phyloP scores from a whole-genome alignment of 2,329 filamentous ascomycete species.

The Colletotrichum eremochloae region DNA sequence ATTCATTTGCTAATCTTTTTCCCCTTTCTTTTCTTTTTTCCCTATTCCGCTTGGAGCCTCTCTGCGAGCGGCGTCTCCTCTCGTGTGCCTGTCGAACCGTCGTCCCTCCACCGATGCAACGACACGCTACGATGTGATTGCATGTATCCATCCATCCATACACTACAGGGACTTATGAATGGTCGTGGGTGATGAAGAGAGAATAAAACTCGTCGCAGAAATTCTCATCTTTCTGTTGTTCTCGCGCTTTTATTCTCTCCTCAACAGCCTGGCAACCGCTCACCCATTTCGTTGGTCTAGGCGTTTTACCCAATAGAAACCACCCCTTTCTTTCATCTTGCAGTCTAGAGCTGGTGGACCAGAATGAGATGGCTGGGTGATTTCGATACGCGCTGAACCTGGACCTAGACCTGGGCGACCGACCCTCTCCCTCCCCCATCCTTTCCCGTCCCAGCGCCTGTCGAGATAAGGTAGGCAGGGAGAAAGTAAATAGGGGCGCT shows the following conservation, averaged over 20 bases:
- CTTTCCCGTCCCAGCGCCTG: background rate
- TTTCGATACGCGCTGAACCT: slow-evolving; percentile 40
- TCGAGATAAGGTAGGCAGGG: slow-evolving; percentile 32
- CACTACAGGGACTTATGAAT: background rate
- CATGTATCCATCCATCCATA: background rate
- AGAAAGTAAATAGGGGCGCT: slow-evolving; percentile 20
- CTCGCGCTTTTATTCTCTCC: background rate
- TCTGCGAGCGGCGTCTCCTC: background rate
- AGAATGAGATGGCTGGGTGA: slow-evolving; percentile 37
- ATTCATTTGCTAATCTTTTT: slow-evolving; percentile 19
- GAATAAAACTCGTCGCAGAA: background rate
- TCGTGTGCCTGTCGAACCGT: background rate
- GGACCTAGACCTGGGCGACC: slow-evolving; percentile 17
- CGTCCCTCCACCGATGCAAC: slow-evolving; percentile 12
- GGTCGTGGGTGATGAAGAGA: background rate
- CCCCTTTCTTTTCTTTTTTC: background rate
- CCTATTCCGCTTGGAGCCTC: slow-evolving; percentile 8
- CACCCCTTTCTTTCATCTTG: background rate
- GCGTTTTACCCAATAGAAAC: slow-evolving; percentile 19
- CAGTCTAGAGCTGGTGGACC: slow-evolving; percentile 21
- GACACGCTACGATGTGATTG: background rate
- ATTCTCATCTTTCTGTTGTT: background rate
- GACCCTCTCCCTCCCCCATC: background rate
- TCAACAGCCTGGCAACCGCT: background rate
- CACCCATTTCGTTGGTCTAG: background rate